Conservation (phyloP, 495 filamentous ascomycete genomes). For the Aspergillus taichungensis region DNA sequence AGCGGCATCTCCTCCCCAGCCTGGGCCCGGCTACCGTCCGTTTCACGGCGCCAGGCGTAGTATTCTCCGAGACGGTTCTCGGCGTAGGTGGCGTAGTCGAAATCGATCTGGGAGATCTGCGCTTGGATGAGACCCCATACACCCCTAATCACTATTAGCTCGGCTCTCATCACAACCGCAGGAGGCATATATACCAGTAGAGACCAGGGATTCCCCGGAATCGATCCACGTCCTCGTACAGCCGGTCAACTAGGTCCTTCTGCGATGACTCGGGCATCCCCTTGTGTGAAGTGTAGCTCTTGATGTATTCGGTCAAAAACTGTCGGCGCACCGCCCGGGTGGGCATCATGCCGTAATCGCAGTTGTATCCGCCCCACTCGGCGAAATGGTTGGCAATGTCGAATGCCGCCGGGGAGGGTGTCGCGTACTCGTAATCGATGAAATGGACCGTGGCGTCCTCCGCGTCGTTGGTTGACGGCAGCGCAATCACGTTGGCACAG, state of each 20-base stretch:
- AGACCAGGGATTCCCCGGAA: constrained; percentile 89
- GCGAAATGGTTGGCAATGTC: constrained; percentile 99
- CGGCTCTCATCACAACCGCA: not conserved
- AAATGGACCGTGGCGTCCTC: constrained; percentile 57
- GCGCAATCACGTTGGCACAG: constrained; percentile 87
- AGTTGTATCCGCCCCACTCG: constrained; percentile 96
- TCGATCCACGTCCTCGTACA: constrained; percentile 73
- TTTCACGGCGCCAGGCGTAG: constrained; percentile 82
- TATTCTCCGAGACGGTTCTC: constrained; percentile 85
- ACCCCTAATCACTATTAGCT: constrained; percentile 49
- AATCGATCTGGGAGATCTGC: constrained; percentile 90
- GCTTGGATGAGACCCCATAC: constrained; percentile 97
- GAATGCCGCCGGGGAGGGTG: constrained; percentile 91
- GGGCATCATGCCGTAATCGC: constrained; percentile 78
- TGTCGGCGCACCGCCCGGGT: constrained; percentile 66
- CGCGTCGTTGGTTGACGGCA: constrained; percentile 37
- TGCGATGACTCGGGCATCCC: constrained; percentile 38
- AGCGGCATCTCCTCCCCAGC: constrained; percentile 55
- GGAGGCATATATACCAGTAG: constrained; percentile 50
- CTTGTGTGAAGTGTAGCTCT: constrained; percentile 35
- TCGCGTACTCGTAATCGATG: constrained; percentile 97
- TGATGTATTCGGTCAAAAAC: constrained; percentile 78
- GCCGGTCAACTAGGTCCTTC: constrained; percentile 50
- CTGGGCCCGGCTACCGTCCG: constrained; percentile 48
- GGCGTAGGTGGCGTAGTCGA: constrained; percentile 91